Evolutionary conservation across 768 basidiomycete genomes (phyloP).

Genomic region (Ramaria sp.): DNA sequence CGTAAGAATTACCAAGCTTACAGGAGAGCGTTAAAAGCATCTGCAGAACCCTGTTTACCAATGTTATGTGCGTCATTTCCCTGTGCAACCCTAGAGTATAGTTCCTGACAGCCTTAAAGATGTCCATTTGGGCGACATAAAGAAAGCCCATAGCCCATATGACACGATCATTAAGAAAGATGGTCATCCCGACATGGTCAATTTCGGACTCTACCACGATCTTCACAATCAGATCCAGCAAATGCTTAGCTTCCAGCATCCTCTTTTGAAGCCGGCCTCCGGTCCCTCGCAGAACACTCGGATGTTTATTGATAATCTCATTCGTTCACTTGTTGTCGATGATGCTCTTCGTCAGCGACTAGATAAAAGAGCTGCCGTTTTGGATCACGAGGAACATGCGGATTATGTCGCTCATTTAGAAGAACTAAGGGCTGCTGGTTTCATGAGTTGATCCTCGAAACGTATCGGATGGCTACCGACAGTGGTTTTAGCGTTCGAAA

Average conservation of each 20-base stretch:
- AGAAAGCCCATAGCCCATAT: neutral
- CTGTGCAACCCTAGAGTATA: neutral
- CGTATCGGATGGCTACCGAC: too few relatives aligned
- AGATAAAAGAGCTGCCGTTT: neutral
- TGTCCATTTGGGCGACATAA: conserved; percentile 1
- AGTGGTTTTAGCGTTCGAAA: too few relatives aligned
- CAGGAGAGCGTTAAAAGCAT: conserved; percentile 22
- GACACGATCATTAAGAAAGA: neutral
- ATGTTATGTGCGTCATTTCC: conserved; percentile 24
- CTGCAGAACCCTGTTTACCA: conserved; percentile 24
- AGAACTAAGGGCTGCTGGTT: neutral
- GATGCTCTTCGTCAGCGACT: neutral
- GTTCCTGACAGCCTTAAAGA: neutral
- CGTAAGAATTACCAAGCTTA: conserved; percentile 27
- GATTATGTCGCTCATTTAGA: neutral
- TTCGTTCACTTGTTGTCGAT: neutral
- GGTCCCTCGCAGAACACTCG: neutral
- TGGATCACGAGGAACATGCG: neutral
- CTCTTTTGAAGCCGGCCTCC: neutral
- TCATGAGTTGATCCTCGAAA: neutral
- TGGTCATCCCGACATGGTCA: neutral
- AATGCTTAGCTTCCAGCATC: neutral
- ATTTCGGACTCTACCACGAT: neutral
- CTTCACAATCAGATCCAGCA: neutral
- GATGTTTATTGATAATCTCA: neutral